Percentiles rank a stretch among this genome's conserved stretches.
Evolutionary conservation across 2,329 filamentous ascomycete genomes (phyloP).

Genomic region (Chrysosporium keratinophilum): DNA sequence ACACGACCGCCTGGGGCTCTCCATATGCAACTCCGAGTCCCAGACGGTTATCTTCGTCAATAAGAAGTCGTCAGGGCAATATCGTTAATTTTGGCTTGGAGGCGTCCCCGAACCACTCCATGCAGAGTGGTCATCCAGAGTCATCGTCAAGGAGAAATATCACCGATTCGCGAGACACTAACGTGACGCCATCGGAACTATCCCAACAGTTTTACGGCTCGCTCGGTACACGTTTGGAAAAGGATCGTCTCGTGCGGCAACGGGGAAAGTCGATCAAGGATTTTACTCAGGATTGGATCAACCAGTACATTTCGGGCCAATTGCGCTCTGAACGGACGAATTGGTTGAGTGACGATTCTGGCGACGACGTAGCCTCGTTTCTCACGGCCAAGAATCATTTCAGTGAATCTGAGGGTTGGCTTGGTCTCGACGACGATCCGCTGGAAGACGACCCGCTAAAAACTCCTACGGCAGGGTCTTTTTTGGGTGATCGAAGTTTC

Average conservation of each 20-base stretch:
- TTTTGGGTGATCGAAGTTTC: conserved; percentile 9
- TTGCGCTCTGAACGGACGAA: conserved; percentile 60
- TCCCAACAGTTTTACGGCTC: conserved; percentile 20
- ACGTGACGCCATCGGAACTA: conserved; percentile 9
- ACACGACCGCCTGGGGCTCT: conserved; percentile 82
- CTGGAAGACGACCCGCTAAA: conserved; percentile 31
- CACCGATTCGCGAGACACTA: background rate
- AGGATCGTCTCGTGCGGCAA: conserved; percentile 18
- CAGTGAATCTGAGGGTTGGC: conserved; percentile 37
- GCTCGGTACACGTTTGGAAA: conserved; percentile 19
- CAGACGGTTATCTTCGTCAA: conserved; percentile 31
- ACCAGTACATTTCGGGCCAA: conserved; percentile 66
- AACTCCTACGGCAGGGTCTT: conserved; percentile 27
- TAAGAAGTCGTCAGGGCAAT: conserved; percentile 39
- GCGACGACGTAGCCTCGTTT: conserved; percentile 59
- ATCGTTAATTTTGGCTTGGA: conserved; percentile 24
- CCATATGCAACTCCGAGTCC: conserved; percentile 62
- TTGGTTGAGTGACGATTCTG: conserved; percentile 72
- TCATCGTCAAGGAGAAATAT: conserved; percentile 16
- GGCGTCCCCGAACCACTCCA: conserved; percentile 26
- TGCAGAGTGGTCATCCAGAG: conserved; percentile 20
- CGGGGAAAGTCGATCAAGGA: conserved; percentile 38
- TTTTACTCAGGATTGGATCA: conserved; percentile 76
- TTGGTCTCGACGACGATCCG: conserved; percentile 32
- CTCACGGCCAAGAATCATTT: conserved; percentile 34